phyloP scores from a whole-genome alignment of 2,329 filamentous ascomycete species.

The Nothophaeocryptopus gaeumannii region DNA sequence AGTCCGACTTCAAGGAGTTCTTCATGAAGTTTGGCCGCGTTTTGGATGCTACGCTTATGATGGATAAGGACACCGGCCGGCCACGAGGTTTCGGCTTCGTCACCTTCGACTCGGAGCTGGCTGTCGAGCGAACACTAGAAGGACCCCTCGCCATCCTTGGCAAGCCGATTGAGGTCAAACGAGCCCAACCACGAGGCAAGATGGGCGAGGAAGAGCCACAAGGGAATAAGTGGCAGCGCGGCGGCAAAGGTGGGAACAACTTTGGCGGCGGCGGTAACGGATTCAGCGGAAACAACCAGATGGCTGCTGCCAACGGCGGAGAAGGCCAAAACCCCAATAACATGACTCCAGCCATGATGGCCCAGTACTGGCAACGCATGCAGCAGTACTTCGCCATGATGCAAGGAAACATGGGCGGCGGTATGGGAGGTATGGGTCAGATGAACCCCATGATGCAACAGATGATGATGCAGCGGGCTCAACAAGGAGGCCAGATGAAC shows the following conservation, averaged over 20 bases:
- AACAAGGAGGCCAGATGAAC: constrained; percentile 51
- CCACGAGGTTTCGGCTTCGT: constrained; percentile 97
- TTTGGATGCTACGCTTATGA: constrained; percentile 97
- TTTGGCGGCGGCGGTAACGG: constrained; percentile 34
- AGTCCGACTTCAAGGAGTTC: constrained; percentile 93
- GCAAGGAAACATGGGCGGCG: constrained; percentile 40
- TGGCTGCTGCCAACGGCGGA: constrained; percentile 23
- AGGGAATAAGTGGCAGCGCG: constrained; percentile 38
- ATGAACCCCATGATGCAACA: constrained; percentile 60
- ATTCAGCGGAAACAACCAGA: constrained; percentile 35
- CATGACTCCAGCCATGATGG: constrained; percentile 97
- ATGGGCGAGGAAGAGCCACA: constrained; percentile 81
- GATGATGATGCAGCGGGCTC: constrained; percentile 36
- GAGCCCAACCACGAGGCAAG: constrained; percentile 92
- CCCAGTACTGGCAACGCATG: constrained; percentile 97
- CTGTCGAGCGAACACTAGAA: constrained; percentile 85
- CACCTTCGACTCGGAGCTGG: constrained; percentile 93
- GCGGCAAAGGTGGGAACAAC: constrained; percentile 35
- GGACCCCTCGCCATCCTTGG: constrained; percentile 86
- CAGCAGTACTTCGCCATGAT: constrained; percentile 86
- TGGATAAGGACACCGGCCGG: constrained; percentile 98
- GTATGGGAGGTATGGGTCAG: constrained; percentile 53
- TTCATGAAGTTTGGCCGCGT: constrained; percentile 96
- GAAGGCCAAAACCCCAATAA: constrained; percentile 46
- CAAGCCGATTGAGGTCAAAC: constrained; percentile 97